Percentiles rank a stretch among this genome's conserved stretches.
Evolutionary conservation across 1,284 basidiomycete genomes (phyloP).

Genomic region (Irpex rosettiformis): DNA sequence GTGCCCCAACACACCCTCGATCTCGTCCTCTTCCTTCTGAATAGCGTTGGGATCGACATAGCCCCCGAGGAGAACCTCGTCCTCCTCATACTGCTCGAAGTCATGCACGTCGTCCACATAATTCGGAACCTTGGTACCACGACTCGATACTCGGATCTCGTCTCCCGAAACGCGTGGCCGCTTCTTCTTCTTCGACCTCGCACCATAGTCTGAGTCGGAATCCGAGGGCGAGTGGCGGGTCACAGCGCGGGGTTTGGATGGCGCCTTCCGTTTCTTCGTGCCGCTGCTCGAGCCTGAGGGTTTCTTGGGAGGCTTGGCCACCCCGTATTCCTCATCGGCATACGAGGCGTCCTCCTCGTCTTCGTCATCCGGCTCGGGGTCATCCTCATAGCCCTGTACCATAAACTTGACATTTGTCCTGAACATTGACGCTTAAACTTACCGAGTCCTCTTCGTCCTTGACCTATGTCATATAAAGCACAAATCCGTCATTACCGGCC

Average conservation of each 20-base stretch:
- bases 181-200: slow-evolving; percentile 85
- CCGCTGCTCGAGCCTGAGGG: slow-evolving; percentile 17
- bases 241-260: slow-evolving; percentile 62
- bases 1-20: slow-evolving; percentile 84
- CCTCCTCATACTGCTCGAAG: slow-evolving; percentile 77
- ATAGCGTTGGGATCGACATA: slow-evolving; percentile 47
- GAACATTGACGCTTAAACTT: slow-evolving; percentile 28
- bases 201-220: slow-evolving; percentile 87
- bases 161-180: slow-evolving; percentile 54
- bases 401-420: slow-evolving; percentile 23
- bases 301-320: slow-evolving; percentile 49
- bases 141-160: slow-evolving; percentile 77
- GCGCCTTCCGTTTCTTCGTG: slow-evolving; percentile 64
- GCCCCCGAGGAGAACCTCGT: slow-evolving; percentile 47
- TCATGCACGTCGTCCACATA: slow-evolving; percentile 84
- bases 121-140: slow-evolving; percentile 80
- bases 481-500: slow-evolving; percentile 19
- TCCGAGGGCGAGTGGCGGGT: slow-evolving; percentile 56
- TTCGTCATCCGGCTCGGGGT: slow-evolving; percentile 44
- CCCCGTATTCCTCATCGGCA: slow-evolving; percentile 68
- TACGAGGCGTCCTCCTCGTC: slow-evolving; percentile 72
- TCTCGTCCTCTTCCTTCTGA: slow-evolving; percentile 80
- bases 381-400: slow-evolving; percentile 63
- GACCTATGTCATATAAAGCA: slow-evolving; percentile 20
- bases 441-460: slow-evolving; percentile 71